Conservation (phyloP, 306 rosid genomes). For the Cyclanthera cordifolia region DNA sequence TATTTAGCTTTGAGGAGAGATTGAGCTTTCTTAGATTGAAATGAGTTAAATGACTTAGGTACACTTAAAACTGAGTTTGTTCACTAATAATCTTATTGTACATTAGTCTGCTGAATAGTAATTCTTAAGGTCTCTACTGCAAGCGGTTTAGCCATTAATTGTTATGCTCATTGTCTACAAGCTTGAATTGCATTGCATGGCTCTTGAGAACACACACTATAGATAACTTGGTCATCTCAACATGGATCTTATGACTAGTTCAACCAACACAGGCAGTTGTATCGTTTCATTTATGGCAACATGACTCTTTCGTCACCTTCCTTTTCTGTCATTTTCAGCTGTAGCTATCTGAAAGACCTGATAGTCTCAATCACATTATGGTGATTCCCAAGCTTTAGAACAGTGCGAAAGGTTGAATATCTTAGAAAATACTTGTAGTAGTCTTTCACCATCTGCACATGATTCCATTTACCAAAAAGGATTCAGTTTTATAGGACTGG, state of each 20-base stretch:
- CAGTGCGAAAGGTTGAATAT: slow-evolving; percentile 4
- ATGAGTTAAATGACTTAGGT: background rate
- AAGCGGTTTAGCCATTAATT: background rate
- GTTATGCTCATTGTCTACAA: background rate
- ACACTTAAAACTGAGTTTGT: background rate
- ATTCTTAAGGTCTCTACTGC: background rate
- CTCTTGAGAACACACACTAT: background rate
- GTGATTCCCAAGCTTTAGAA: slow-evolving; percentile 1
- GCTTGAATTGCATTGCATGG: background rate
- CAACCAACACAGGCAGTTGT: background rate
- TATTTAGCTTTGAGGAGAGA: background rate
- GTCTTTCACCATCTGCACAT: slow-evolving; percentile 13
- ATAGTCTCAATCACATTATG: background rate
- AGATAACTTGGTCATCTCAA: background rate
- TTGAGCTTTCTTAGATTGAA: background rate
- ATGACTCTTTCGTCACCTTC: background rate
- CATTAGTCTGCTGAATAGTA: background rate
- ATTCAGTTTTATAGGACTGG: background rate
- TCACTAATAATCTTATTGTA: background rate
- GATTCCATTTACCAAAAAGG: background rate
- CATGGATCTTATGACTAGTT: background rate
- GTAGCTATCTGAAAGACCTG: background rate
- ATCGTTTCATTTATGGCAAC: background rate
- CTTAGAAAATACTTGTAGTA: slow-evolving; percentile 24
- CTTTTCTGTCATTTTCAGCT: background rate